phyloP scores from a whole-genome alignment of 352 stramenopile genomes.

The Phytophthora fragariaefolia region DNA sequence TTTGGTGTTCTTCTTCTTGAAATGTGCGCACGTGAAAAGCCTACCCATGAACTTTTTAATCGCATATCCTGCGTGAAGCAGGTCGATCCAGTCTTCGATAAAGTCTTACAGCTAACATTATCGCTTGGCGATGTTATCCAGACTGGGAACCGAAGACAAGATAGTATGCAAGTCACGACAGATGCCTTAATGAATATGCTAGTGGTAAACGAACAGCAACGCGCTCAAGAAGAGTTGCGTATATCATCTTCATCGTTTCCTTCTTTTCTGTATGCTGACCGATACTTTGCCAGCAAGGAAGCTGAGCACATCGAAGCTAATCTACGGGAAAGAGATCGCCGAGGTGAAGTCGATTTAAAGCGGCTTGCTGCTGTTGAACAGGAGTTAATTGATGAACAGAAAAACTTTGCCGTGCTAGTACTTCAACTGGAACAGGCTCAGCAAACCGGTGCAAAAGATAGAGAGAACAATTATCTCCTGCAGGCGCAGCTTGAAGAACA shows the following conservation, averaged over 20 bases:
- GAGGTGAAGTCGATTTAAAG: conserved; percentile 52
- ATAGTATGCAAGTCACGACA: conserved; percentile 8
- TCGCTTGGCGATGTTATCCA: conserved; percentile 8
- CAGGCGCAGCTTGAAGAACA: conserved; percentile 51
- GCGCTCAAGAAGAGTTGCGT: conserved; percentile 4
- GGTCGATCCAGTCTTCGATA: conserved; percentile 53
- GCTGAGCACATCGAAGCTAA: conserved; percentile 34
- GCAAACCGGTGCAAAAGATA: conserved; percentile 23
- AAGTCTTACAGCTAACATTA: conserved; percentile 41
- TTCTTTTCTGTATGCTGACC: conserved; percentile 62
- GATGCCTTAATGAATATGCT: conserved; percentile 37
- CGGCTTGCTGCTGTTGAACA: conserved; percentile 64
- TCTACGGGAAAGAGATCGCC: conserved; percentile 32
- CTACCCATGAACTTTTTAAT: conserved; percentile 64
- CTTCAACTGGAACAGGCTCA: conserved; percentile 61
- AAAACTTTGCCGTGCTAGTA: conserved; percentile 71
- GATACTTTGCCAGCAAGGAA: conserved; percentile 44
- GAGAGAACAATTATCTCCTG: conserved; percentile 8
- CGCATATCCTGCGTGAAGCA: conserved; percentile 50
- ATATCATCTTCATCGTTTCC: conserved; percentile 34
- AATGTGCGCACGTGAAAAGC: conserved; percentile 65
- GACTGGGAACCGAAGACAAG: conserved; percentile 3
- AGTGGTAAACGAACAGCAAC: conserved; percentile 32
- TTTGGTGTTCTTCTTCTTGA: conserved; percentile 78
- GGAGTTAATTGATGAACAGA: conserved; percentile 74